A percentile compares a stretch with the other conserved stretches of the same genome.
phyloP scores from a whole-genome alignment of 306 rosid species.

The Calophaca sinica region DNA sequence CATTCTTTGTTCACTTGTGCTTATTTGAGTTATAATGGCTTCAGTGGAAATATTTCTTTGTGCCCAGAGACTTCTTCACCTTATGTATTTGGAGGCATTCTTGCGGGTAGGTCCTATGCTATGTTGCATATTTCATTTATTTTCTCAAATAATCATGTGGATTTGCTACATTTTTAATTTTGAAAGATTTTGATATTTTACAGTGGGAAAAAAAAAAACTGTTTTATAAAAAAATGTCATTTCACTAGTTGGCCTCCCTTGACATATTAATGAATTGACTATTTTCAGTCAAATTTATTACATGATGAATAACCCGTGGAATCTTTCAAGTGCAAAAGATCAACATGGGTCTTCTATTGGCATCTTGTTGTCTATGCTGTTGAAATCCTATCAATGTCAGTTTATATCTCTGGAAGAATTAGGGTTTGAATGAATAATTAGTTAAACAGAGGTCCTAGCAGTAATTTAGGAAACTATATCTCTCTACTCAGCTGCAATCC shows the following conservation, averaged over 20 bases:
- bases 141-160: slow-evolving; percentile 30
- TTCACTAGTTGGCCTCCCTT: slow-evolving; percentile 9
- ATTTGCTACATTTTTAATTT: not conserved
- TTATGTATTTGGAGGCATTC: slow-evolving; percentile 84
- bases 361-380: slow-evolving; percentile 27
- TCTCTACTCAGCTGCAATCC: not conserved
- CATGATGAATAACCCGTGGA: slow-evolving; percentile 28
- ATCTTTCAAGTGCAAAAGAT: slow-evolving; percentile 31
- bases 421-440: not conserved
- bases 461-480: not conserved
- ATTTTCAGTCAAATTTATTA: slow-evolving; percentile 30
- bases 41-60: slow-evolving; percentile 89
- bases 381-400: slow-evolving; percentile 33
- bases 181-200: slow-evolving; percentile 8
- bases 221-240: not conserved
- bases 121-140: slow-evolving; percentile 44
- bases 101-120: slow-evolving; percentile 79
- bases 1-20: slow-evolving; percentile 39
- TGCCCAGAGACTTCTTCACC: slow-evolving; percentile 63
- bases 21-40: slow-evolving; percentile 50
- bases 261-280: slow-evolving; percentile 23
- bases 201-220: slow-evolving; percentile 12
- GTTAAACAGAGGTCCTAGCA: not conserved
- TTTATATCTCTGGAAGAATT: not conserved
- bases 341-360: slow-evolving; percentile 37